Conservation (phyloP, 805 yeast genomes). For the Lachancea waltii region DNA sequence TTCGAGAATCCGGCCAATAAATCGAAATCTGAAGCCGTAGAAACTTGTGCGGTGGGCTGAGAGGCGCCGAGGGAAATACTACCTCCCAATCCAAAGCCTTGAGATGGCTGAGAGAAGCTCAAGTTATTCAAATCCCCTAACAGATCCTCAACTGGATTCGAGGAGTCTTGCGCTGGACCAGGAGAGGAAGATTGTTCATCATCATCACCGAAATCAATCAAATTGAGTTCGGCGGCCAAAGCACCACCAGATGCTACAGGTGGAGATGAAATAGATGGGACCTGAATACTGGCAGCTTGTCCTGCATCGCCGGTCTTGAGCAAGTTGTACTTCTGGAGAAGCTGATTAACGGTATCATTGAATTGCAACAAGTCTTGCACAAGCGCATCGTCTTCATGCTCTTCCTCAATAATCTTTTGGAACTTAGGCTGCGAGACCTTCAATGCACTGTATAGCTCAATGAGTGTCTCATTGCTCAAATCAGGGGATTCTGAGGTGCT, state of each 20-base stretch:
- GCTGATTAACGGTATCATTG: conserved; percentile 68
- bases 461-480: conserved; percentile 54
- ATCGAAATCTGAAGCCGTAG: conserved; percentile 13
- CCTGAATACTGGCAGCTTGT: conserved; percentile 45
- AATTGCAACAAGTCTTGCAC: conserved; percentile 59
- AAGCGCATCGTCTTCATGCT: conserved; percentile 59
- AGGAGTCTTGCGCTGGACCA: conserved; percentile 18
- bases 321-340: conserved; percentile 59
- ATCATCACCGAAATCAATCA: conserved; percentile 73
- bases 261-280: conserved; percentile 32
- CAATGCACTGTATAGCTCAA: conserved; percentile 70
- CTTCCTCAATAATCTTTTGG: conserved; percentile 77
- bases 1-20: conserved; percentile 16
- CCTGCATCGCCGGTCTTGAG: conserved; percentile 58
- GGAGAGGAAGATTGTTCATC: conserved; percentile 24
- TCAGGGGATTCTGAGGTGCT: conserved; percentile 38
- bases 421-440: conserved; percentile 84
- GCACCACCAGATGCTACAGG: conserved; percentile 31
- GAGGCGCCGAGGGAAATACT: conserved; percentile 37
- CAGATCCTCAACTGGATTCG: conserved; percentile 52
- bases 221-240: conserved; percentile 40
- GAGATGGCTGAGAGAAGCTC: conserved; percentile 41
- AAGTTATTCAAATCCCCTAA: conserved; percentile 64
- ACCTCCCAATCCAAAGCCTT: conserved; percentile 47
- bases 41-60: conserved; percentile 24